phyloP scores from a whole-genome alignment of 2,329 filamentous ascomycete genomes.

The Stagonosporopsis cucurbitacearum region DNA sequence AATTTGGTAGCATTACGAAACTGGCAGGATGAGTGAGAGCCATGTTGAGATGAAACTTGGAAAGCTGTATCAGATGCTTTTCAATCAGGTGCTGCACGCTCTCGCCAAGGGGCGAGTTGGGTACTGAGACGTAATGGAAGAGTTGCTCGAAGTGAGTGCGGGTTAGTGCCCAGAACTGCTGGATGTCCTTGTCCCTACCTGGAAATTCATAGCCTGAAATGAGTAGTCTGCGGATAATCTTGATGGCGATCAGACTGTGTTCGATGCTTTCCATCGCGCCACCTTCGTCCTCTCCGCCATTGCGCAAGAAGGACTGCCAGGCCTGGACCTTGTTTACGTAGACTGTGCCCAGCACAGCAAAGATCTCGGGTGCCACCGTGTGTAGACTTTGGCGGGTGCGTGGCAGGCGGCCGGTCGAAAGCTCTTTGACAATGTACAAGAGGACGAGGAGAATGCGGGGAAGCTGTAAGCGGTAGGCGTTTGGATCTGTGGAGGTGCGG shows the following conservation, averaged over 20 bases:
- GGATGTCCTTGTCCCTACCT: conserved; percentile 76
- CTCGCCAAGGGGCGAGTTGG: conserved; percentile 59
- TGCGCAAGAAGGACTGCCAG: conserved; percentile 70
- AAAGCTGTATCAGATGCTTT: conserved; percentile 86
- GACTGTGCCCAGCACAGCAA: conserved; percentile 78
- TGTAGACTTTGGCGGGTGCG: conserved; percentile 79
- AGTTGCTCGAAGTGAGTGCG: conserved; percentile 79
- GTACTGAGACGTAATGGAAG: conserved; percentile 66
- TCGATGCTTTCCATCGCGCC: conserved; percentile 70
- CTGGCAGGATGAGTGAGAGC: conserved; percentile 78
- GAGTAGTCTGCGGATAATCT: conserved; percentile 78
- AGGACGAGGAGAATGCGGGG: conserved; percentile 77
- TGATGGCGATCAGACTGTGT: conserved; percentile 79
- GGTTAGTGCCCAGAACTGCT: conserved; percentile 80
- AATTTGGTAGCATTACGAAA: conserved; percentile 82
- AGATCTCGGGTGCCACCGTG: conserved; percentile 78
- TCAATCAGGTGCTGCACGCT: conserved; percentile 70
- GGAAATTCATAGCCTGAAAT: conserved; percentile 85
- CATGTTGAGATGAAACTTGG: conserved; percentile 91
- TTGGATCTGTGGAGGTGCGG: conserved; percentile 59
- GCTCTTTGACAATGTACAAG: conserved; percentile 87
- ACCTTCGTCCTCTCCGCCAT: conserved; percentile 64
- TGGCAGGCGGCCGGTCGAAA: conserved; percentile 78
- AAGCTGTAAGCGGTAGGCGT: conserved; percentile 69
- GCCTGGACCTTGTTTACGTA: conserved; percentile 75